Conservation (phyloP, 2,329 filamentous ascomycete species). For the Fusarium subtropicale region DNA sequence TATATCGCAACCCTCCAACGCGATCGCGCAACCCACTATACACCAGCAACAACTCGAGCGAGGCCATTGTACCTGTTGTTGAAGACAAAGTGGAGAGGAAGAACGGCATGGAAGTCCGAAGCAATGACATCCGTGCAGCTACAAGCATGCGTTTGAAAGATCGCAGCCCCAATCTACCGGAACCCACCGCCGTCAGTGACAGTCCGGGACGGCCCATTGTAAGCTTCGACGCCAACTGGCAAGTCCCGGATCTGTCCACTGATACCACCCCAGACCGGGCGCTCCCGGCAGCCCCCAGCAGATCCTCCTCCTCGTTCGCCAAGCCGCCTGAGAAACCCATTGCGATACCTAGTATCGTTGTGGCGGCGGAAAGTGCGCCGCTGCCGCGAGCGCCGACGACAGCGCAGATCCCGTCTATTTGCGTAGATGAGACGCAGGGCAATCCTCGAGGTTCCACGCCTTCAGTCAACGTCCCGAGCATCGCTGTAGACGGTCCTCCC, state of each 20-base stretch:
- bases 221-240: conserved; percentile 92
- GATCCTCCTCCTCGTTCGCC: conserved; percentile 43
- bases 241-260: conserved; percentile 75
- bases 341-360: conserved; percentile 65
- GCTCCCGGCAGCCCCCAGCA: conserved; percentile 46
- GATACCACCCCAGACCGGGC: conserved; percentile 68
- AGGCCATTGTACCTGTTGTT: conserved; percentile 46
- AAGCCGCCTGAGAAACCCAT: conserved; percentile 52
- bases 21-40: conserved; percentile 87
- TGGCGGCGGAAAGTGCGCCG: conserved; percentile 61
- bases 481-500: conserved; percentile 55
- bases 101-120: conserved; percentile 83
- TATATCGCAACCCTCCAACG: conserved; percentile 84
- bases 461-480: conserved; percentile 61
- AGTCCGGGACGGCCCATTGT: conserved; percentile 92
- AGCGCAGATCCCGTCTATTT: conserved; percentile 53
- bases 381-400: conserved; percentile 46
- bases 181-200: conserved; percentile 91
- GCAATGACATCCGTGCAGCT: conserved; percentile 88
- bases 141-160: conserved; percentile 91
- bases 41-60: conserved; percentile 69
- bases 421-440: conserved; percentile 49
- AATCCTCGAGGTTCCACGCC: conserved; percentile 46
- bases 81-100: conserved; percentile 68
- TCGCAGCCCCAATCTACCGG: conserved; percentile 86